Evolutionary conservation across 495 filamentous ascomycete genomes (phyloP), one percentile per base, ranked within the genome.

Genomic region (Schizothecium vesticola): DNA sequence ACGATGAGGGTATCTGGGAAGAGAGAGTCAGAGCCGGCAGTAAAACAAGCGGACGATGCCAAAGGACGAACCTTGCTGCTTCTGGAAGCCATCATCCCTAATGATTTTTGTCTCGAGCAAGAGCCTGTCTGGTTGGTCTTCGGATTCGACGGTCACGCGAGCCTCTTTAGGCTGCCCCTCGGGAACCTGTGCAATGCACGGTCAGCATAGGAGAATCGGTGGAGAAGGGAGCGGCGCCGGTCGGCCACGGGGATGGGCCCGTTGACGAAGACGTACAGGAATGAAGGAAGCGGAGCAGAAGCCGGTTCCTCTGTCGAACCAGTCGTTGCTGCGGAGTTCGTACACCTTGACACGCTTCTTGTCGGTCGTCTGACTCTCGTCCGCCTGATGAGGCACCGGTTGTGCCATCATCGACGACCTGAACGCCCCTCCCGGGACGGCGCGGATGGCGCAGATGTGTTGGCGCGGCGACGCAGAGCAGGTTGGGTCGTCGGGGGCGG

Each of bases 261-360:
- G 6, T 16, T 12, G 56, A 12, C 3, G 21, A 60, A 11, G 43
- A 82, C 92, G 85, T 87, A 97, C 93, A 78, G 88, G 86, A 61
- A 89, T 80, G 67, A 91, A 87, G 71, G 87, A 86, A 25, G 92
- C 93, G 25, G 86, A 91, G 79, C 95, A 99, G 79, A 97, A 98
- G 59, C 95, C 95, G 22, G 95, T 99, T 63, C 95, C 95, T 69
- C 96, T 85, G 81, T 99, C 95, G 77, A 93, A 97, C 95, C 95
- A 99, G 86, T 99, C 96, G 85, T 95, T 97, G 80, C 97, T 92
- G 74, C 90, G 92, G 70, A 99, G 86, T 82, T 99, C 95, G 79
- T 99, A 99, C 73, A 99, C 95, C 84, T 99, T 99, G 73, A 99
- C 95, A 84, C 95, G 91, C 85, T 94, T 96, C 86, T 91, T 92